These are phyloP conservation scores for Microsporum audouinii DNA, from an alignment of 2,329 filamentous ascomycete genomes.

Conservation along the genomic window DNA sequence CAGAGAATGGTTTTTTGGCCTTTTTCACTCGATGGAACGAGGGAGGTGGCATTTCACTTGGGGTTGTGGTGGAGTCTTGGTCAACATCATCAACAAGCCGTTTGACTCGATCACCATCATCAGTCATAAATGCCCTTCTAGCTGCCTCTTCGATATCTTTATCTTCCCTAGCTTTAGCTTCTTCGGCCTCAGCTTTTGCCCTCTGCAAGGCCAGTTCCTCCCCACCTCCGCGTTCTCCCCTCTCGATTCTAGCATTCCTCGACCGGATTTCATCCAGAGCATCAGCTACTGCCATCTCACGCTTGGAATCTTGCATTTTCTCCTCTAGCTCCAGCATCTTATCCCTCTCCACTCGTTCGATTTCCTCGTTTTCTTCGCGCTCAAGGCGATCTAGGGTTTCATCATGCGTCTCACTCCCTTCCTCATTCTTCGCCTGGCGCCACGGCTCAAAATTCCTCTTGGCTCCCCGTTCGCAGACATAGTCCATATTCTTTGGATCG, in stretches of 20 bases:
- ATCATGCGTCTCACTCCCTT: conserved; percentile 66
- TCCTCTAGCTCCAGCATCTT: conserved; percentile 92
- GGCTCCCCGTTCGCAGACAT: conserved; percentile 67
- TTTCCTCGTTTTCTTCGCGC: conserved; percentile 54
- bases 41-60: conserved; percentile 38
- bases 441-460: conserved; percentile 91
- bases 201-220: conserved; percentile 35
- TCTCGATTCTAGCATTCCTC: conserved; percentile 76
- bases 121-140: conserved; percentile 60
- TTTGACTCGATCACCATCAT: conserved; percentile 44
- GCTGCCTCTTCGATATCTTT: conserved; percentile 76
- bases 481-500: conserved; percentile 87
- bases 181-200: conserved; percentile 46
- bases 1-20: conserved; percentile 72
- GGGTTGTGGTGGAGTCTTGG: conserved; percentile 23
- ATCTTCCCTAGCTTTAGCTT: conserved; percentile 54
- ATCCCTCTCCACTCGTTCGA: conserved; percentile 61
- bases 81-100: conserved; percentile 42
- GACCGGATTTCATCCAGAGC: conserved; percentile 89
- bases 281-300: conserved; percentile 94
- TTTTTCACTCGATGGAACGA: conserved; percentile 67
- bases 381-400: conserved; percentile 63
- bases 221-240: conserved; percentile 55
- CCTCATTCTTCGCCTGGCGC: conserved; percentile 53
- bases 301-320: conserved; percentile 83